Conservation (phyloP, 768 basidiomycete species). For the Boletus rubescentipes region DNA sequence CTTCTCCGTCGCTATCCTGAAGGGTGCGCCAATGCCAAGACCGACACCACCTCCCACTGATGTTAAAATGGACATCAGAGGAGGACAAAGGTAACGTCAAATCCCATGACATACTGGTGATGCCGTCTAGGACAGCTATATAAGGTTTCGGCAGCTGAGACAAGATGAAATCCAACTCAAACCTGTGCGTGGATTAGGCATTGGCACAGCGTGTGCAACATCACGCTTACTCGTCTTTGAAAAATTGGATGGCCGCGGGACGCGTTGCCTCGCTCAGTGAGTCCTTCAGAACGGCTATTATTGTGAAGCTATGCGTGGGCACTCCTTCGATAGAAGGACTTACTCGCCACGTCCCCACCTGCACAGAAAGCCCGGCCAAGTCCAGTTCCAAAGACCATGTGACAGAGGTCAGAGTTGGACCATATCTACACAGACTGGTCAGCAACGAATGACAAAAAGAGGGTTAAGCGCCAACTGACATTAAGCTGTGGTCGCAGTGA, state of each 20-base stretch:
- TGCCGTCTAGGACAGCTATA: conserved; percentile 85
- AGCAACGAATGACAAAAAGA: conserved; percentile 2
- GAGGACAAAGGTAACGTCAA: conserved; percentile 2
- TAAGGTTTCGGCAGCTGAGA: conserved; percentile 83
- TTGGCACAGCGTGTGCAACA: conserved; percentile 2
- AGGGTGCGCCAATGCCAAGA: conserved; percentile 76
- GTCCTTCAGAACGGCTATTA: conserved; percentile 55
- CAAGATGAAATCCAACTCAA: conserved; percentile 74
- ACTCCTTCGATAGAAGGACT: conserved; percentile 30
- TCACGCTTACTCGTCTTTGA: conserved; percentile 77
- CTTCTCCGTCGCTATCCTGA: conserved; percentile 92
- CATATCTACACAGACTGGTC: conserved; percentile 54
- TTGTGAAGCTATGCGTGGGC: conserved; percentile 4
- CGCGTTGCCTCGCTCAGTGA: conserved; percentile 52
- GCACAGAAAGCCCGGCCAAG: conserved; percentile 83
- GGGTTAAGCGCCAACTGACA: conserved; percentile 43
- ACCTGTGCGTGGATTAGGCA: conserved; percentile 44
- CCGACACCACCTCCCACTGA: conserved; percentile 97
- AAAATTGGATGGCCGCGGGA: conserved; percentile 75
- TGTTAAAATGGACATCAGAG: conserved; percentile 4
- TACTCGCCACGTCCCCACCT: conserved; percentile 91
- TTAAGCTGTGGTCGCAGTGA: conserved; percentile 71
- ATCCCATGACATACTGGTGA: conserved; percentile 65
- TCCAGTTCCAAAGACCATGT: conserved; percentile 71
- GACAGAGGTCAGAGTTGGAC: conserved; percentile 67